These are phyloP conservation scores for Sungouiella thailandica DNA, from an alignment of 805 yeast genomes.

Conservation along the genomic window DNA sequence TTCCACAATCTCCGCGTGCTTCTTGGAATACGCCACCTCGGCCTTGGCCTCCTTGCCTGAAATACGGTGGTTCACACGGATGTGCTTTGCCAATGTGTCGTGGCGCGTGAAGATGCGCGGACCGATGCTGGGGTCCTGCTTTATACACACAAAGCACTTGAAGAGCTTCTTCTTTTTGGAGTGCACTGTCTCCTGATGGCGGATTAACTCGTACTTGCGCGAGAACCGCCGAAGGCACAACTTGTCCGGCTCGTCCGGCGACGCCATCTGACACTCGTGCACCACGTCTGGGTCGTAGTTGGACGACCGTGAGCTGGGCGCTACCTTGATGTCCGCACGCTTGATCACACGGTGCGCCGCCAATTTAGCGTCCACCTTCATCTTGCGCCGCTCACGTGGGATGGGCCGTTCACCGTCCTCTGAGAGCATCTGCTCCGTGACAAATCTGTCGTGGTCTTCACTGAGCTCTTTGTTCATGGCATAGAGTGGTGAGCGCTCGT, in stretches of 20 bases:
- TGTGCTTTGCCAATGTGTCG: constrained; percentile 92
- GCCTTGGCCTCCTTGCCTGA: constrained; percentile 45
- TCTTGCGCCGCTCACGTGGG: constrained; percentile 9
- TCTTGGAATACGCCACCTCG: constrained; percentile 42
- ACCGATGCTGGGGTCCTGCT: constrained; percentile 48
- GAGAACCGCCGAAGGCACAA: constrained; percentile 40
- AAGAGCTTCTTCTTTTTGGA: constrained; percentile 81
- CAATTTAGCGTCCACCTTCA: constrained; percentile 19
- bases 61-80: constrained; percentile 45
- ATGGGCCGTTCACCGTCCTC: constrained; percentile 11
- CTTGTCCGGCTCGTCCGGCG: constrained; percentile 38
- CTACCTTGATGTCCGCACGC: constrained; percentile 12
- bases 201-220: constrained; percentile 80
- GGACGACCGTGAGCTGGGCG: constrained; percentile 29
- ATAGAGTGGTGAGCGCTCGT: constrained; percentile 7
- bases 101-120: constrained; percentile 86
- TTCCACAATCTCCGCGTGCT: constrained; percentile 44
- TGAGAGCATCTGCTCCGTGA: constrained; percentile 13
- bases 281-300: constrained; percentile 44
- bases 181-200: constrained; percentile 96
- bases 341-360: constrained; percentile 28
- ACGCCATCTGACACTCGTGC: constrained; percentile 42
- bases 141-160: constrained; percentile 83
- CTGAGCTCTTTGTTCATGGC: constrained; percentile 11
- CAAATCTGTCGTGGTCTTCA: constrained; percentile 23